phyloP scores from a whole-genome alignment of 441 rosid genomes.

The Omphalea diandra region DNA sequence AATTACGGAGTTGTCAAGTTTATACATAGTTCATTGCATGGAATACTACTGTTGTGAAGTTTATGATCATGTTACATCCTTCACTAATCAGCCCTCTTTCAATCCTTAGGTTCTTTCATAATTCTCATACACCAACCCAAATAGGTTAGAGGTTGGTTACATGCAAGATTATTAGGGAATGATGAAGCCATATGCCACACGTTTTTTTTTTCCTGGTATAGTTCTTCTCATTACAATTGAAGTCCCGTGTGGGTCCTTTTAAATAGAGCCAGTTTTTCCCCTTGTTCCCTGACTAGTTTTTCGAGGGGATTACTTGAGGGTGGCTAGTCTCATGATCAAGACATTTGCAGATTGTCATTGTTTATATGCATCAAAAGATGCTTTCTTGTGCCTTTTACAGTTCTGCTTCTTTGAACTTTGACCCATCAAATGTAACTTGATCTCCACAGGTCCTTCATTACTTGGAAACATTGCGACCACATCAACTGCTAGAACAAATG shows the following conservation, averaged over 20 bases:
- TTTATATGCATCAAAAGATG: constrained; percentile 5
- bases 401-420: constrained; percentile 16
- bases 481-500: constrained; percentile 97
- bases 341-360: not conserved
- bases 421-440: constrained; percentile 22
- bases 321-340: not conserved
- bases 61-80: not conserved
- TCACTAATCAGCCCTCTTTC: not conserved
- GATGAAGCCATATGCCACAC: no score
- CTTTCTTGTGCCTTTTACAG: not conserved
- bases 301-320: not conserved
- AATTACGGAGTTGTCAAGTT: not conserved
- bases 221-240: no score
- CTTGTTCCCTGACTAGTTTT: not conserved
- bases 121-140: not conserved
- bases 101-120: not conserved
- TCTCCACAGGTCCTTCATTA: constrained; percentile 75
- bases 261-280: not conserved
- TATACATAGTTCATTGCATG: not conserved
- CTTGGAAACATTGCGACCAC: constrained; percentile 87
- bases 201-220: no score
- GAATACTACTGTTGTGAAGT: not conserved
- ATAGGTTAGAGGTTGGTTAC: not conserved
- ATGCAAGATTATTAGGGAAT: not conserved
- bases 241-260: not conserved